Evolutionary conservation across 805 yeast genomes (phyloP), one percentile per base, ranked within the genome.

Genomic region (Ogataea sp.): DNA sequence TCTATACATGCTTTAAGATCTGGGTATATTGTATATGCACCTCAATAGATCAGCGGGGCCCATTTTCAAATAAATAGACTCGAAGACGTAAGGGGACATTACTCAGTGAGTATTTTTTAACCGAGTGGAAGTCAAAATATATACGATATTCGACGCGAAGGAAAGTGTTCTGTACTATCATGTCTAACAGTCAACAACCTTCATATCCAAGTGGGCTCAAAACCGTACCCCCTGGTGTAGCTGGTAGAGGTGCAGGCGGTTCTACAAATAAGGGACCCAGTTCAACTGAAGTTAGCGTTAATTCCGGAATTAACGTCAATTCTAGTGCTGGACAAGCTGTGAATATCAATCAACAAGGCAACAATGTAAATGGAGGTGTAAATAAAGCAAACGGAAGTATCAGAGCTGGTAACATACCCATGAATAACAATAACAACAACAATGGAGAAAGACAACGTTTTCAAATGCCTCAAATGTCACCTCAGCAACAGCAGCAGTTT

Each of bases 401-500:
- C 15, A 29, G 20, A n/a, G n/a, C n/a, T n/a, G n/a, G n/a, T n/a
- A n/a, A n/a, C n/a, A n/a, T n/a, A 23, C 26, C 26, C 7, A 11
- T 23, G 26, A 31, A 18, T 18, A 6, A 7, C 33, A 31, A 31
- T 18, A 20, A 21, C 26, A 32, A 32, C 26, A 6, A 3, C 17
- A 32, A 32, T n/a, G 33, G 11, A 30, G 13, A 7, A 6, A 30
- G 9, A 32, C 37, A 34, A 18, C 30, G 26, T 9, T 6, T 17
- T 5, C 20, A n/a, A 25, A 14, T 23, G 4, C 29, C 15, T 7
- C 36, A 15, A 8, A 20, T 20, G 29, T 6, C 16, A 30, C 24
- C 39, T 32, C 41, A 29, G 20, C 26, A 3, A 23, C 38, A 37
- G 13, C 42, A 38, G 20, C 46, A 33, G 26, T 16, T 16, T 17